Base-by-base conservation (phyloP, 129 eudicot species). In the Tagetes erecta region DNA sequence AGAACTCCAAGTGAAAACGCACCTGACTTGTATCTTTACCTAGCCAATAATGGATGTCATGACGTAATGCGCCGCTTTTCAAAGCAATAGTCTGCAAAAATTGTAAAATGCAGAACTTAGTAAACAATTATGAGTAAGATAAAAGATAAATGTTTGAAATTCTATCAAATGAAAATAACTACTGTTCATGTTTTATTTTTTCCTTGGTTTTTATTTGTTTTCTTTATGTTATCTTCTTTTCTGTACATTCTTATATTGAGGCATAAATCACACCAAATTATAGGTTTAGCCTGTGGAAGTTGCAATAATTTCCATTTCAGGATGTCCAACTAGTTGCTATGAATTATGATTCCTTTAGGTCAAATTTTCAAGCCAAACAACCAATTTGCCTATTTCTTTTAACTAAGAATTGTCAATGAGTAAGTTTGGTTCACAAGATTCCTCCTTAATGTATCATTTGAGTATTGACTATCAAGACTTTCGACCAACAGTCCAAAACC, bases 1-100 rank as follows among this genome's bases (percentile, higher is more conserved):
- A 34, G 11, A 34, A 31, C 37, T 70, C 44, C 38, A 69, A 74
- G 53, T 37, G 64, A 76, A 35, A 52, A 80, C 89, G 57, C 70
- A 95, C 99, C 90, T 95, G 99, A 60, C 94, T 86, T 52, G 99
- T 95, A 79, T 91, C 97, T 88, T 87, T 87, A 60, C 99, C 99
- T 33, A 95, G 87, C 99, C 99, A 95, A 84, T 87, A 95, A 79
- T 95, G 99, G 52, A 95, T 87, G 80, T 91, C 97, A 64, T 86
- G 96, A 36, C 87, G 93, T 58, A 95, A 78, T 44, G 94, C 92
- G 38, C 97, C 94, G 76, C 87, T 91, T 84, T 91, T 95, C 66
- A 81, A 69, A 60, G 97, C 97, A 80, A 89, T 80, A 46, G 99
- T 95, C 99, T 95, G 89, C 73, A 70, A 69, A 60, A 81, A 82